Evolutionary conservation across 2,329 filamentous ascomycete genomes (phyloP), one percentile per base, ranked within the genome.

Genomic region (Ophiocordyceps camponoti-saundersi): DNA sequence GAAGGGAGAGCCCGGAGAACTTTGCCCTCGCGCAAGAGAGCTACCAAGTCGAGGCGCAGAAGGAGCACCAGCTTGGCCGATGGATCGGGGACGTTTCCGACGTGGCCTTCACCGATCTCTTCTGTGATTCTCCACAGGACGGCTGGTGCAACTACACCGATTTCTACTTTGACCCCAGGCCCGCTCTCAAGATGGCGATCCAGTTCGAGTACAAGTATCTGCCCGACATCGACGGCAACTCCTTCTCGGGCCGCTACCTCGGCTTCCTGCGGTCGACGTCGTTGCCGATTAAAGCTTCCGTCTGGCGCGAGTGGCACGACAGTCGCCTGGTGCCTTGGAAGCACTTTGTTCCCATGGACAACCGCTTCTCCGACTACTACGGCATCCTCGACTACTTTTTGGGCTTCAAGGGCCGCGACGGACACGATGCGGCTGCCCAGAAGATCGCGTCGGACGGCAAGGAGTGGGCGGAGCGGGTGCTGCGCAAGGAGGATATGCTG

Each of bases 301-400:
- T 86, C 42, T 87, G 82, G 57, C 66, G 73, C 8, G 83, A 87
- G 58, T 87, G 83, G 83, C 82, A 86, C 57, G 82, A 86, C 57
- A 71, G 75, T 42, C 70, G 82, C 7, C 66, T 87, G 0, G 63
- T 77, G 13, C 75, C 80, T 0, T 88, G 82, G 82, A 65, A 74
- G 51, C 83, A 88, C 61, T 87, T 83, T 54, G 75, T 80, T 1
- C 82, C 83, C 2, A 70, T 87, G 55, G 79, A 85, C 58, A 82
- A 82, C 55, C 73, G 74, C 1, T 82, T 77, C 49, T 65, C 73
- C 46, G 83, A 86, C 44, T 58, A 85, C 10, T 85, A 82, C 53
- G 71, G 72, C 12, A 68, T 80, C 12, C 62, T 84, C 54, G 74
- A 79, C 44, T 85, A 78, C 59, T 82, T 85, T 49, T 64, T 78